Evolutionary conservation across 805 yeast genomes (phyloP).

Genomic region (Pichia eremophila): DNA sequence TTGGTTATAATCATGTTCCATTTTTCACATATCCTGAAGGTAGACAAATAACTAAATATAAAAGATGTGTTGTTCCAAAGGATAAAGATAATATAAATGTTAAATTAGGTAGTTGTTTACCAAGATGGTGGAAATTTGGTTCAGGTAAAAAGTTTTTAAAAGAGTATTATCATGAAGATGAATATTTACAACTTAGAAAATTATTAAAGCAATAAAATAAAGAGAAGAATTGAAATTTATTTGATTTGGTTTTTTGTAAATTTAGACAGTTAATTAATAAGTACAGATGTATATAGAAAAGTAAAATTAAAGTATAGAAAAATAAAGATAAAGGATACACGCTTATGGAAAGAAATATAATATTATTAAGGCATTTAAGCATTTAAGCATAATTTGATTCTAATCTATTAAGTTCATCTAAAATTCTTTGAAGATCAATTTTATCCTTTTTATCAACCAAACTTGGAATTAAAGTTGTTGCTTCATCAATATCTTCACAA

Average conservation of each 20-base stretch:
- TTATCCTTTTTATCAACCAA: conserved; percentile 72
- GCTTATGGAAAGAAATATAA: too few species aligned
- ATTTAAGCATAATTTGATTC: conserved; percentile 31
- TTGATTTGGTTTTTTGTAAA: too few species aligned
- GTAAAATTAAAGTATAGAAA: neutral
- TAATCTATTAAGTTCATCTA: conserved; percentile 74
- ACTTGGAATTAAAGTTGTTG: conserved; percentile 88
- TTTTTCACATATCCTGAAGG: conserved; percentile 72
- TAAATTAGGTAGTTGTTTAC: conserved; percentile 49
- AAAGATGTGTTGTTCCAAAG: conserved; percentile 42
- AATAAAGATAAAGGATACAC: neutral
- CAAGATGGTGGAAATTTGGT: conserved; percentile 70
- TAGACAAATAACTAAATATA: conserved; percentile 37
- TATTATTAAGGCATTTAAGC: too few species aligned
- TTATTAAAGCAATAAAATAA: neutral
- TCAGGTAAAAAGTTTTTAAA: conserved; percentile 49
- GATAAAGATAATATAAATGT: conserved; percentile 35
- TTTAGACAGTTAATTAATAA: too few species aligned
- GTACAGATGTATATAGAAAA: too few species aligned
- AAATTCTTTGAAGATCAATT: conserved; percentile 74
- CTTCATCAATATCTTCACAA: conserved; percentile 95
- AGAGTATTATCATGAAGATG: conserved; percentile 28
- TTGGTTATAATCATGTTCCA: conserved; percentile 78
- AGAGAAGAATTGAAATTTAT: too few species aligned
- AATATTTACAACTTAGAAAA: conserved; percentile 12